These are phyloP conservation scores for Auriscalpium microsporum DNA, from an alignment of 768 basidiomycete genomes.

Conservation along the genomic window DNA sequence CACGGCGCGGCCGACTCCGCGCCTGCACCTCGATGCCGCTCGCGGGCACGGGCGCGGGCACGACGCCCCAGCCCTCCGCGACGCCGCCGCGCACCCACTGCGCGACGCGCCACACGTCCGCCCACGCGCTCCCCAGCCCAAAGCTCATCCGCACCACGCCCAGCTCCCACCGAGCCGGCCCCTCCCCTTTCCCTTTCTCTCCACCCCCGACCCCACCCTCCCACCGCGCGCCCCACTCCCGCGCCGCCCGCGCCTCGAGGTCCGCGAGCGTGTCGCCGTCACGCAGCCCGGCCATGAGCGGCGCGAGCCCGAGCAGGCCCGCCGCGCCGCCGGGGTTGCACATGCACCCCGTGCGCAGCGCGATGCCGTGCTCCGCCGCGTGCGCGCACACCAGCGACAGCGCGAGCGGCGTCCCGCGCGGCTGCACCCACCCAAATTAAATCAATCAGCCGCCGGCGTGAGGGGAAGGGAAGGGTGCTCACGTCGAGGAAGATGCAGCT, in stretches of 20 bases:
- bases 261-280: slow-evolving; percentile 52
- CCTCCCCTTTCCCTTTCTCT: too few relatives aligned
- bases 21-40: too few relatives aligned
- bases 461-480: not conserved
- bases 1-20: too few relatives aligned
- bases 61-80: slow-evolving; percentile 1
- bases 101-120: slow-evolving; percentile 45
- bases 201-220: not conserved
- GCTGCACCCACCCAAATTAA: slow-evolving; percentile 41
- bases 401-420: slow-evolving; percentile 54
- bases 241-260: slow-evolving; percentile 52
- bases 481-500: slow-evolving; percentile 11
- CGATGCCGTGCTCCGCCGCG: slow-evolving; percentile 47
- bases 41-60: too few relatives aligned
- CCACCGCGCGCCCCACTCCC: slow-evolving; percentile 47
- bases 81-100: slow-evolving; percentile 17
- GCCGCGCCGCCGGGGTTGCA: slow-evolving; percentile 83
- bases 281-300: slow-evolving; percentile 54
- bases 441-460: not conserved
- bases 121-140: slow-evolving; percentile 71
- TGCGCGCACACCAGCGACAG: slow-evolving; percentile 53
- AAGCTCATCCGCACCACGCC: slow-evolving; percentile 60
- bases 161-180: not conserved
- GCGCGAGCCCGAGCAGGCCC: slow-evolving; percentile 56
- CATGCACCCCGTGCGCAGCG: slow-evolving; percentile 79